Conservation (phyloP, 768 basidiomycete species). For the Gloeostereum incarnatum region DNA sequence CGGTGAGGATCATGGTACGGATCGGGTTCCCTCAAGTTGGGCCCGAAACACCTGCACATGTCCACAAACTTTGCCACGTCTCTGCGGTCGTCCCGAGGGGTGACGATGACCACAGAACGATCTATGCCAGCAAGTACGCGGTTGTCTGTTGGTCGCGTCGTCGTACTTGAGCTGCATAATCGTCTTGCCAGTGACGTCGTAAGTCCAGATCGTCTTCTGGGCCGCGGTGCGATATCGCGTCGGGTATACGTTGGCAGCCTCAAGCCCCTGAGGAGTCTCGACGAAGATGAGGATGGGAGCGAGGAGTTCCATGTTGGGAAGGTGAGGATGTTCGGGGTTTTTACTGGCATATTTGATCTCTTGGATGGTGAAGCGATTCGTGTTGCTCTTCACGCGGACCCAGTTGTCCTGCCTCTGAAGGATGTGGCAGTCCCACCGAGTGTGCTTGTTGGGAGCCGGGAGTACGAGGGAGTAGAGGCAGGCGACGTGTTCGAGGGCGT, state of each 20-base stretch:
- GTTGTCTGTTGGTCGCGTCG: conserved; percentile 14
- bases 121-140: conserved; percentile 32
- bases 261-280: too few species aligned
- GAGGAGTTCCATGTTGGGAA: too few species aligned
- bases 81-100: conserved; percentile 18
- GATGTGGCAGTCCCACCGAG: too few species aligned
- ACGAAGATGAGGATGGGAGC: background rate
- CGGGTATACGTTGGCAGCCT: background rate
- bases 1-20: conserved; percentile 8
- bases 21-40: conserved; percentile 7
- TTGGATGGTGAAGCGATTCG: too few species aligned
- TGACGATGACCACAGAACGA: conserved; percentile 32
- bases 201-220: conserved; percentile 1
- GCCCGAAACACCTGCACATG: too few species aligned
- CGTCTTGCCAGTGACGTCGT: conserved; percentile 16
- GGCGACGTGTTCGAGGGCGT: conserved; percentile 14
- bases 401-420: too few species aligned
- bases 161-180: conserved; percentile 17
- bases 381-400: too few species aligned
- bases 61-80: conserved; percentile 18
- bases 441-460: conserved; percentile 11
- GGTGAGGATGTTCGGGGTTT: too few species aligned
- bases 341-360: too few species aligned
- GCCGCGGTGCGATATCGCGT: background rate
- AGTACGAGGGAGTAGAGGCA: conserved; percentile 18